Base-by-base conservation (phyloP, 495 filamentous ascomycete species). In the Bathelium albidoporum region DNA sequence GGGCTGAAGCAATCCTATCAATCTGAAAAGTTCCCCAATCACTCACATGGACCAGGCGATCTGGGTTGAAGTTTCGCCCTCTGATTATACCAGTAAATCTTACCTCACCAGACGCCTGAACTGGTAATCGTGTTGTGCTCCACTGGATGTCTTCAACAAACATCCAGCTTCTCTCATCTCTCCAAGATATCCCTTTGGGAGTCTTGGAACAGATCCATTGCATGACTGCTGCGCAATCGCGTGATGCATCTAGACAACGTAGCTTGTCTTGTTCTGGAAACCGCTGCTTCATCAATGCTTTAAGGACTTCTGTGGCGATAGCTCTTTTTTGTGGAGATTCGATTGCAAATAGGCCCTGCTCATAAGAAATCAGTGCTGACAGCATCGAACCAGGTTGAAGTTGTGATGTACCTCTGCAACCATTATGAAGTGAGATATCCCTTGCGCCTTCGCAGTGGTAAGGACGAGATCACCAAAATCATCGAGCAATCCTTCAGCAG, bases 1-100 rank as follows among this genome's bases (percentile, higher is more conserved):
- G 83, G 24, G 89, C 88, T 18, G 86, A 85, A 36, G 82, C 86
- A 68, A 96, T 92, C 68, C 89, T 92, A 49, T 89, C 89, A 61
- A 98, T 86, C 77, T 97, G 93, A 72, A 93, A 97, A 66, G 92
- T 89, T 26, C 94, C 95, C 87, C 90, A 96, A 62, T 96, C 92
- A 22, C 90, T 92, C 32, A 98, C 80, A 64, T 97, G 91, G 1
- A 95, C 85, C 32, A 97, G 79, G 60, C 95, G 81, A 73, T 98
- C 89, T 2, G 90, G 86, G 68, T 96, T 97, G 61, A 98, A 71
- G 20, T 89, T 87, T 72, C 85, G 89, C 22, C 94, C 94, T 68
- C 94, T 83, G 36, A 97, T 83, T 5, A 94, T 83, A 65, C 95
- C 94, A 1, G 90, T 93, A n/a, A 98, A 62, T 22, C 90, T 75